These are phyloP conservation scores for Blepharisma japonicum DNA, from an alignment of 73 alveolate species.

Conservation along the genomic window DNA sequence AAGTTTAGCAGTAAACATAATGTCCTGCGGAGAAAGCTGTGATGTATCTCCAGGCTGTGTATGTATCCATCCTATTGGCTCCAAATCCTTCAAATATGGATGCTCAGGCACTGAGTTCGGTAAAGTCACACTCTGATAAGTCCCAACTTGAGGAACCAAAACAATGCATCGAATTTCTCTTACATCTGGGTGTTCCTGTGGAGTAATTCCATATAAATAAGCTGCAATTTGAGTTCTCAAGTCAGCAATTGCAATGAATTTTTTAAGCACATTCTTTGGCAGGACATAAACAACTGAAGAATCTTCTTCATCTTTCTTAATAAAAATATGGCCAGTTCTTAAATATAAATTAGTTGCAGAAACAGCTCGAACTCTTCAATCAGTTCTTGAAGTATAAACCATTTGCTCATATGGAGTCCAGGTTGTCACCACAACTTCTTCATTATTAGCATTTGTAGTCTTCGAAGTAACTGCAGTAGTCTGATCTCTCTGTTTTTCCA, in stretches of 20 bases:
- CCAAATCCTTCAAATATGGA: conserved; percentile 92
- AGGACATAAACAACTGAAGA: conserved; percentile 91
- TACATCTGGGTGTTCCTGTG: conserved; percentile 91
- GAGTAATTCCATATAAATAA: conserved; percentile 97
- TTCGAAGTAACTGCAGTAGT: conserved; percentile 84
- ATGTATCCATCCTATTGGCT: conserved; percentile 99
- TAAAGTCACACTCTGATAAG: conserved; percentile 85
- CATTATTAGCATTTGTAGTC: conserved; percentile 83
- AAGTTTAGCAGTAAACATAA: conserved; percentile 85
- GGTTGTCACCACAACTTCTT: conserved; percentile 79
- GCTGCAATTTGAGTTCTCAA: conserved; percentile 98
- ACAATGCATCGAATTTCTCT: conserved; percentile 86
- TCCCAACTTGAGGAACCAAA: conserved; percentile 94
- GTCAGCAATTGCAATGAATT: conserved; percentile 97
- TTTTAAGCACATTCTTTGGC: conserved; percentile 98
- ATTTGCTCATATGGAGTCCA: conserved; percentile 97
- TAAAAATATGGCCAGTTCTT: conserved; percentile 97
- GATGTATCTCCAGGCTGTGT: conserved; percentile 92
- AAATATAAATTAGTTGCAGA: conserved; percentile 96
- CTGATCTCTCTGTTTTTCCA: conserved; percentile 90
- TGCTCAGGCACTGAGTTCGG: conserved; percentile 97
- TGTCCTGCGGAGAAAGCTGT: conserved; percentile 89
- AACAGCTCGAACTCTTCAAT: conserved; percentile 99
- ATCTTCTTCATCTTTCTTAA: conserved; percentile 94
- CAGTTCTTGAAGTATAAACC: conserved; percentile 93